Evolutionary conservation across 371 early-diverging fungal species (phyloP).

Genomic region (Zychaea mexicana): DNA sequence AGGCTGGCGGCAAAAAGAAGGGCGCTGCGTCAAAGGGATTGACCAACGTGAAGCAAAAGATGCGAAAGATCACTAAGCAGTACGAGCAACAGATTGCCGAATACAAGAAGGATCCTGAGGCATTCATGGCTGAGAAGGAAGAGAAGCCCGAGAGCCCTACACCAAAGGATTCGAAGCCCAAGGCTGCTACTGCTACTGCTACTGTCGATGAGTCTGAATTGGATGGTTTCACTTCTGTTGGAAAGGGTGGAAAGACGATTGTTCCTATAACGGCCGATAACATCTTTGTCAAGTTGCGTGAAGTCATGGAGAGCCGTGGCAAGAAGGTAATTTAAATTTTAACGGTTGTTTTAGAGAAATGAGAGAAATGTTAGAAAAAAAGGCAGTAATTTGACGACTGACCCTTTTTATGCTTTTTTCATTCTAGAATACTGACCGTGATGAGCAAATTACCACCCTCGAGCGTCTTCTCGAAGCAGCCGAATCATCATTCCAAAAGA

Average conservation of each 20-base stretch:
- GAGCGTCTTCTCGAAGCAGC: constrained; percentile 70
- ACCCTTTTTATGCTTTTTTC: neutral
- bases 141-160: constrained; percentile 11
- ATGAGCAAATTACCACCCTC: constrained; percentile 73
- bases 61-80: constrained; percentile 85
- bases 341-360: no score
- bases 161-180: constrained; percentile 8
- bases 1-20: constrained; percentile 82
- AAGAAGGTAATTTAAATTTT: constrained; percentile 90
- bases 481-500: constrained; percentile 78
- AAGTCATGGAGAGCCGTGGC: constrained; percentile 87
- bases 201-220: constrained; percentile 50
- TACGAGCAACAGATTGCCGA: constrained; percentile 73
- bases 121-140: constrained; percentile 55
- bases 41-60: constrained; percentile 89
- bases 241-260: constrained; percentile 75
- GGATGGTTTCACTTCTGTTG: constrained; percentile 83
- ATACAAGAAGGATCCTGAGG: constrained; percentile 65
- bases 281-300: constrained; percentile 80
- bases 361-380: no score
- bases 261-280: constrained; percentile 62
- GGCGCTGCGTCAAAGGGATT: constrained; percentile 82
- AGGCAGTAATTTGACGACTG: neutral
- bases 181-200: constrained; percentile 9
- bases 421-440: constrained; percentile 83